phyloP scores from a whole-genome alignment of 1,139 yeast genomes.

The Yamadazyma taylorii region DNA sequence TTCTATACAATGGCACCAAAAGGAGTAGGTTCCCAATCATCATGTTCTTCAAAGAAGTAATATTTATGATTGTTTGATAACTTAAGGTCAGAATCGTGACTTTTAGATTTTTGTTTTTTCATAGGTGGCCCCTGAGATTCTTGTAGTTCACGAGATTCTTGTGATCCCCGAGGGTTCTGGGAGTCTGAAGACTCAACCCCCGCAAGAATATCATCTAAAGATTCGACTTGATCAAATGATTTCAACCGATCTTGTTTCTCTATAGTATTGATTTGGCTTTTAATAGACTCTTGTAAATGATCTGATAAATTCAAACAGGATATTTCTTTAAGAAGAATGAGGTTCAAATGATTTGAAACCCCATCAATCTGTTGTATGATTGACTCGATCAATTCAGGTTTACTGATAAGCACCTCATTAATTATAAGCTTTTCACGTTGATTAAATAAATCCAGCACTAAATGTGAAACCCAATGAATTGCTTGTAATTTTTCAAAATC shows the following conservation, averaged over 20 bases:
- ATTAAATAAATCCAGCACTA: constrained; percentile 1
- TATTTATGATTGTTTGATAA: no score
- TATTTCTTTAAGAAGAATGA: constrained; percentile 2
- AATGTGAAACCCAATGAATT: constrained; percentile 11
- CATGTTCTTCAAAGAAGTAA: constrained; percentile 29
- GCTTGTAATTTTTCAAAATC: constrained; percentile 6
- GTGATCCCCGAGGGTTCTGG: no score
- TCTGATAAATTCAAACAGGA: neutral
- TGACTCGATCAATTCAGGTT: neutral
- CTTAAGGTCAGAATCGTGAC: neutral
- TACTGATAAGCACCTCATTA: neutral
- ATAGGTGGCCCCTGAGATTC: constrained; percentile 2
- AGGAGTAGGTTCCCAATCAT: constrained; percentile 35
- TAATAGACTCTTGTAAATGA: neutral
- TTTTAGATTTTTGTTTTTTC: constrained; percentile 7
- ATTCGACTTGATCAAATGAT: constrained; percentile 8
- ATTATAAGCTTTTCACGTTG: neutral
- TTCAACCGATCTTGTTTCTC: constrained; percentile 3
- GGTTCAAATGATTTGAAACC: neutral
- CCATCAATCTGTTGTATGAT: neutral
- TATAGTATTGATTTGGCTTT: neutral
- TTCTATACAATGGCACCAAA: constrained; percentile 23
- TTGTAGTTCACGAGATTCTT: no score
- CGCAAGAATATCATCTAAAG: constrained; percentile 11
- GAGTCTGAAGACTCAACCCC: neutral